Base-by-base conservation (phyloP, 2,329 filamentous ascomycete species). In the Monilinia fructigena region DNA sequence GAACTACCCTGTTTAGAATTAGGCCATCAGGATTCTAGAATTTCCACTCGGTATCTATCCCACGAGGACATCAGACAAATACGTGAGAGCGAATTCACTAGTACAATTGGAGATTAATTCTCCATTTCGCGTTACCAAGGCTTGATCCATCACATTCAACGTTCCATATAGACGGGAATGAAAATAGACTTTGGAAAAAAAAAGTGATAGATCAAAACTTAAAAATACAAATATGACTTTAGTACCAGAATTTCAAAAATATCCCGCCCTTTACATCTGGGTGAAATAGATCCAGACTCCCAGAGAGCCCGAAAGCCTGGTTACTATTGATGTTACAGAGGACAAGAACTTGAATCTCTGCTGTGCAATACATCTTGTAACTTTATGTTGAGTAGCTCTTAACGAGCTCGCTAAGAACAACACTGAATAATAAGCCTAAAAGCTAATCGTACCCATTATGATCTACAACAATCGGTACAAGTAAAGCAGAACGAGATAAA, bases 271-370 rank as follows among this genome's bases (percentile, higher is more conserved):
- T 23, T 1, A 14, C 31, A 7, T 40, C 6, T 23, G n/a, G 35
- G 16, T 55, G 11, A 14, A 38, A 26, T 48, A 20, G 14, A 50
- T 4, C 28, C 28, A 28, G 28, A 2, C 28, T 28, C 31, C 20
- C 0, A 38, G 45, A 61, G 58, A 50, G 58, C 45, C 58, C 45
- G 45, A 61, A 50, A n/a, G 50, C n/a, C 58, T 61, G 31, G 45
- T 50, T 61, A 38, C 4, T 40, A 61, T 38, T 38, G 20, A 48
- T 45, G n/a, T 35, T 11, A 60, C 28, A 14, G 8, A 38, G 45
- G n/a, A 23, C n/a, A 35, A 60, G 23, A 12, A 48, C 20, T 48
- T 18, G 42, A 48, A 20, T 48, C 28, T 48, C 45, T 50, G 28
- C 26, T 2, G 56, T 60, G 45, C 45, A 23, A 50, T 28, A 18